Conservation (phyloP, 352 stramenopile species). For the Pythium brachiatum region DNA sequence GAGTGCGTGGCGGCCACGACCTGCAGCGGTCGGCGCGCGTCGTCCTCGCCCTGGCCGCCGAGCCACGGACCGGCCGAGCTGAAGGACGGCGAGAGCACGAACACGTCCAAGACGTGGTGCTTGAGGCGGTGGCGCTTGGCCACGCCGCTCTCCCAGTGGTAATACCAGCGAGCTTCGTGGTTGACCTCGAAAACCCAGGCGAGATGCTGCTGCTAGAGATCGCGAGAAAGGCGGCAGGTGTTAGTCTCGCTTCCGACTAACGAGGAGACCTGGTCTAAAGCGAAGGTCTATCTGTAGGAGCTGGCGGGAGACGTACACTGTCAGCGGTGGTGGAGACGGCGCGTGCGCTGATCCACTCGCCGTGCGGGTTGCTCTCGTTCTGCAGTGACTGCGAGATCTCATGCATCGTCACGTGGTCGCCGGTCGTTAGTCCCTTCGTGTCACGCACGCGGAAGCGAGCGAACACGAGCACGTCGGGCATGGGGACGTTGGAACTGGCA, state of each 20-base stretch:
- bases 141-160: slow-evolving; percentile 59
- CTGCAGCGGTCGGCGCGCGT: not conserved
- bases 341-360: slow-evolving; percentile 41
- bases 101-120: slow-evolving; percentile 45
- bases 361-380: slow-evolving; percentile 47
- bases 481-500: no score
- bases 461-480: slow-evolving; percentile 32
- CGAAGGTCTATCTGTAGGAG: no score
- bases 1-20: slow-evolving; percentile 9
- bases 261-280: not conserved
- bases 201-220: not conserved
- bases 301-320: not conserved
- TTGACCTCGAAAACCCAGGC: slow-evolving; percentile 43
- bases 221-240: not conserved
- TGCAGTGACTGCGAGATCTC: slow-evolving; percentile 35
- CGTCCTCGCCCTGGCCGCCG: not conserved
- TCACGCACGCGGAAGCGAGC: slow-evolving; percentile 35
- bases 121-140: slow-evolving; percentile 50
- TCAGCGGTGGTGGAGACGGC: not conserved
- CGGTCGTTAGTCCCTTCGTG: slow-evolving; percentile 21
- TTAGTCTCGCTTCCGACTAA: no score
- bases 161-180: slow-evolving; percentile 52
- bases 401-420: slow-evolving; percentile 7
- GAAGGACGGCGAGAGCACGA: slow-evolving; percentile 9
- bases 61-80: not conserved